Conservation (phyloP, 805 yeast species). For the Komagataella ulmi region DNA sequence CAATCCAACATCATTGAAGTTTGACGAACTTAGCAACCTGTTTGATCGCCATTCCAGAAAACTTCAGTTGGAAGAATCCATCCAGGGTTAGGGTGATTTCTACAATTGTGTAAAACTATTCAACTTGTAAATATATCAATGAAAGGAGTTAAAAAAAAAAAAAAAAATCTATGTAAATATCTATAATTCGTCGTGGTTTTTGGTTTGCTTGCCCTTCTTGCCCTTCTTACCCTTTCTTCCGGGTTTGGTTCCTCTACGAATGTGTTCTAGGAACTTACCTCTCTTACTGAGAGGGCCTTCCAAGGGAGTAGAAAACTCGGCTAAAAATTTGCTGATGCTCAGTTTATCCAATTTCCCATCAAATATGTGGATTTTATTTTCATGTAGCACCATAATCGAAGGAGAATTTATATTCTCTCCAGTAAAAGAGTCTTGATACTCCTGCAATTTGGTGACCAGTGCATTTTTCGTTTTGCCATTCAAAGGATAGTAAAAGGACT, state of each 20-base stretch:
- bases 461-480: conserved; percentile 6
- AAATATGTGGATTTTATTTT: conserved; percentile 9
- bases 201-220: not conserved
- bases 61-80: conserved; percentile 50
- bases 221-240: not conserved
- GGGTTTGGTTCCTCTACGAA: not conserved
- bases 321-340: conserved; percentile 17
- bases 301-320: conserved; percentile 15
- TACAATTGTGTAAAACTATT: conserved; percentile 6
- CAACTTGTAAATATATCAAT: not conserved
- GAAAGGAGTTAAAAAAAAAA: not conserved
- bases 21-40: conserved; percentile 48
- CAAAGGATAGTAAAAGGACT: conserved; percentile 30
- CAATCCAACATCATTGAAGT: conserved; percentile 44
- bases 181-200: not conserved
- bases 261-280: conserved; percentile 1
- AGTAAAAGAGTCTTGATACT: conserved; percentile 9
- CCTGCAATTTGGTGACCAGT: conserved; percentile 1
- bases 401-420: conserved; percentile 9
- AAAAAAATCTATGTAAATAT: not conserved
- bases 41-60: conserved; percentile 79
- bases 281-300: conserved; percentile 21
- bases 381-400: conserved; percentile 10
- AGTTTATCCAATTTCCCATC: conserved; percentile 18
- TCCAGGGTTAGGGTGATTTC: conserved; percentile 16